Conservation (phyloP, 306 rosid species). For the Acacia acuminata region DNA sequence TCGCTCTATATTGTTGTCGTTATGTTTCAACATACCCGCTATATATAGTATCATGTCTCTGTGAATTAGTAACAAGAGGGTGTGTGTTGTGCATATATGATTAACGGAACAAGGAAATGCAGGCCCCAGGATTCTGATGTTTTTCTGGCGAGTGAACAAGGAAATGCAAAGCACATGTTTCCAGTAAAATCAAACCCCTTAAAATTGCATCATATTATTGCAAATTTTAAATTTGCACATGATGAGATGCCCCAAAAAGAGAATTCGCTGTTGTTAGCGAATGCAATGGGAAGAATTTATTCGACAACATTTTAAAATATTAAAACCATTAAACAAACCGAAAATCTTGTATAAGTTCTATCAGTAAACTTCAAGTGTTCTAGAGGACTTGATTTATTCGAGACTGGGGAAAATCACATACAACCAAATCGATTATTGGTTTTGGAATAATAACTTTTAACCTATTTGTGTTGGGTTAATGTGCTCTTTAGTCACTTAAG, state of each 20-base stretch:
- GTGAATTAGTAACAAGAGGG: slow-evolving; percentile 26
- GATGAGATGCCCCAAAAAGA: neutral
- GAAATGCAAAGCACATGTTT: neutral
- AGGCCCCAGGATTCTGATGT: neutral
- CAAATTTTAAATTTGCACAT: neutral
- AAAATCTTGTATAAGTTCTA: neutral
- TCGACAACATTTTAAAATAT: neutral
- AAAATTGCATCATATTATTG: neutral
- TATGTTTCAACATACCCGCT: neutral
- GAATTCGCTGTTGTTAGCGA: neutral
- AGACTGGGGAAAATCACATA: neutral
- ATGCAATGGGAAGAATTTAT: neutral
- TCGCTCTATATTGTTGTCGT: neutral
- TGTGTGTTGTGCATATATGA: neutral
- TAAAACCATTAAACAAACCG: neutral
- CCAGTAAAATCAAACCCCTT: neutral
- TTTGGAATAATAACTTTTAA: neutral
- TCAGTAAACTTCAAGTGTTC: neutral
- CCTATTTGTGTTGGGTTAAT: too few relatives aligned
- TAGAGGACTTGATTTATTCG: neutral
- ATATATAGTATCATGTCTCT: neutral
- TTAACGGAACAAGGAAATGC: slow-evolving; percentile 50
- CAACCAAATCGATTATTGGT: neutral
- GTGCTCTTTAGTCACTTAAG: too few relatives aligned
- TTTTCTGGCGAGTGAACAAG: neutral